Evolutionary conservation across 1,139 yeast species (phyloP).

Genomic region (Protomyces lactucae-debilis): DNA sequence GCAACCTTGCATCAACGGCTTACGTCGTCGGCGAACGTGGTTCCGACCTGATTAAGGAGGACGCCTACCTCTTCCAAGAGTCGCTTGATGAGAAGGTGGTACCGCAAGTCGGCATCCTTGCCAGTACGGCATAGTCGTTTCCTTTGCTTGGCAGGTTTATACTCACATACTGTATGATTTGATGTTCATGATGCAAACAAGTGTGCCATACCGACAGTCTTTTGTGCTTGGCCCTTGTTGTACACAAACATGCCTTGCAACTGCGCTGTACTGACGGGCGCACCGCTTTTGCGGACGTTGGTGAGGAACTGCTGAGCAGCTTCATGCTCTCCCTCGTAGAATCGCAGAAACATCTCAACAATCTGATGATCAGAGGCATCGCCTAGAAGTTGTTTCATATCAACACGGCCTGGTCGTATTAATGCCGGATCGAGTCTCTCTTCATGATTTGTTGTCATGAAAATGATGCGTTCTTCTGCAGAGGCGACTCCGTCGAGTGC

Average conservation of each 20-base stretch:
- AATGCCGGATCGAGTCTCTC: constrained; percentile 74
- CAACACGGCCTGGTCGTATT: constrained; percentile 91
- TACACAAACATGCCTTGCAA: constrained; percentile 92
- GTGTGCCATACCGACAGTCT: constrained; percentile 59
- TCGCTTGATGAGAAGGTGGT: background rate
- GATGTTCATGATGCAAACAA: background rate
- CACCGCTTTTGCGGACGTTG: constrained; percentile 48
- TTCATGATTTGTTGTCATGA: constrained; percentile 98
- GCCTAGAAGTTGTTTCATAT: constrained; percentile 66
- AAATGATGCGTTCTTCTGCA: constrained; percentile 91
- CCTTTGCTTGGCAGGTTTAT: background rate
- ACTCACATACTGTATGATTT: background rate
- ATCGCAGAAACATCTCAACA: constrained; percentile 75
- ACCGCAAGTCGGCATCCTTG: background rate
- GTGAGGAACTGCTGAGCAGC: constrained; percentile 61
- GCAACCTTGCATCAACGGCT: constrained; percentile 3
- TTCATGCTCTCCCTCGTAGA: constrained; percentile 59
- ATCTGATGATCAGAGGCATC: constrained; percentile 83
- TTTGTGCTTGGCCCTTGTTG: constrained; percentile 75
- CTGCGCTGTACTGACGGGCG: constrained; percentile 84
- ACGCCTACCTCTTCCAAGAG: background rate
- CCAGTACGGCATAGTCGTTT: background rate
- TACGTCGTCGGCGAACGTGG: constrained; percentile 17
- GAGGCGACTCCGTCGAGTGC: constrained; percentile 98
- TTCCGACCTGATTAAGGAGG: background rate